Base-by-base conservation (phyloP, 176 grass and related monocot genomes). In the Oryza australiensis region DNA sequence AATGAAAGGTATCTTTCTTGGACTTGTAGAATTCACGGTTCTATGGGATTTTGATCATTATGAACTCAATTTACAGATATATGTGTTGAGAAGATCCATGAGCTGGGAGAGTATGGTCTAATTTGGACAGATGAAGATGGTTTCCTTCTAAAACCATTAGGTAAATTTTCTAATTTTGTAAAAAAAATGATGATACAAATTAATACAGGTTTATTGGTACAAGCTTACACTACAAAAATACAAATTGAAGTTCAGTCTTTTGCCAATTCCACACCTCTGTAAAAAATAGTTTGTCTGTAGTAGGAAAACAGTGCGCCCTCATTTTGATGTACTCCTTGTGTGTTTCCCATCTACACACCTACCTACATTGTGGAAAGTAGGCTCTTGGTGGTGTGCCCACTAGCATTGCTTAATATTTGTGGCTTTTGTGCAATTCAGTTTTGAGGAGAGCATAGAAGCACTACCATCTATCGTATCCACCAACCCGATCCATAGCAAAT, bases 121-220 rank as follows among this genome's bases (percentile, higher is more conserved):
- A 90, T 94, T 71, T 94, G 79, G 95, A 91, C 90, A 80, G 95
- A 98, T 38, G 90, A 87, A 71, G 88, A 93, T 72, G 90, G 90
- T 77, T 98, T 98, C 82, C 68, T 91, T 86, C 84, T 98, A 79
- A 92, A 93, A 88, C 86, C 95, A 41, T 88, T 93, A 93, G 95
- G 95, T 98, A 76, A 80, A 70, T 5, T 70, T 73, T 71, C 51
- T 45, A 73, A 30, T 84, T 64, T 68, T 65, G 1, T 48, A 69
- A 28, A 40, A 40, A 40, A 40, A 40, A 40, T 40, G 38, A 40
- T 40, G 38, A 40, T 40, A 40, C 38, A 40, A 40, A 40, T 10
- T 40, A 11, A 40, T 40, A 40, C 38, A 40, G 38, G 38, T 40
- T 1, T 40, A 40, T 40, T 40, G 7, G 38, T 40, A 11, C 38